A percentile compares a stretch with the other conserved stretches of the same genome.
These are phyloP conservation scores for Penicillium verhagenii DNA, from an alignment of 495 filamentous ascomycete genomes.

Conservation along the genomic window DNA sequence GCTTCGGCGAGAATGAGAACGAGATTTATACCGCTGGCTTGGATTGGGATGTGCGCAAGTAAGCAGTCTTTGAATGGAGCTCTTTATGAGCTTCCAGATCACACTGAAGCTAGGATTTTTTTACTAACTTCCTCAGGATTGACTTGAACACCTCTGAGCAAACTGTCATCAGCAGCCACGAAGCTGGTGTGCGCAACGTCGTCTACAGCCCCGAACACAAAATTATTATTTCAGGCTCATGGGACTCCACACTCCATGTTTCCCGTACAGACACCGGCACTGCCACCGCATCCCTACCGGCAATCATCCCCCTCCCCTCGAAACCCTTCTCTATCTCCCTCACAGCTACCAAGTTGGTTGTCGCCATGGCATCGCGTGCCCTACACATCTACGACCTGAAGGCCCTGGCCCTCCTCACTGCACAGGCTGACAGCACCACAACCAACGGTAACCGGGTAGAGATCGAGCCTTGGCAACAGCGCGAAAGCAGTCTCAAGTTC, in stretches of 20 bases:
- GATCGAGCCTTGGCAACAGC: conserved; percentile 79
- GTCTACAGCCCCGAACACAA: conserved; percentile 75
- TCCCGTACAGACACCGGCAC: conserved; percentile 55
- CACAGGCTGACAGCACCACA: conserved; percentile 42
- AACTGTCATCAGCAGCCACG: conserved; percentile 74
- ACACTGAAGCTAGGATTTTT: not conserved
- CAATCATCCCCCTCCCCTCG: conserved; percentile 66
- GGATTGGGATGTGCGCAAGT: conserved; percentile 83
- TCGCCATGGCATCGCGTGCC: conserved; percentile 90
- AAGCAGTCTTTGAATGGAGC: conserved; percentile 11
- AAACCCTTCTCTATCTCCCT: conserved; percentile 88
- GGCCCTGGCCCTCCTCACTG: conserved; percentile 54
- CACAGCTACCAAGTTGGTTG: conserved; percentile 78
- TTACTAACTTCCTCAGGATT: conserved; percentile 48
- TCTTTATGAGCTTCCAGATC: not conserved
- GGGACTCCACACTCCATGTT: conserved; percentile 88
- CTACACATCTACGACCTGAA: conserved; percentile 91
- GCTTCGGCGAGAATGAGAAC: conserved; percentile 76
- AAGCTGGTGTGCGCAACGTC: conserved; percentile 74
- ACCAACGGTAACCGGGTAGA: conserved; percentile 45
- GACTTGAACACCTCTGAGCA: conserved; percentile 70
- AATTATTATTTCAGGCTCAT: conserved; percentile 83
- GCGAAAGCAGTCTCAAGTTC: conserved; percentile 92
- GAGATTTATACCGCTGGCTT: conserved; percentile 83
- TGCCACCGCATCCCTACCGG: conserved; percentile 45